Evolutionary conservation across 441 rosid species (phyloP), one percentile per base, ranked within the genome.

Genomic region (Lepidium campestre): DNA sequence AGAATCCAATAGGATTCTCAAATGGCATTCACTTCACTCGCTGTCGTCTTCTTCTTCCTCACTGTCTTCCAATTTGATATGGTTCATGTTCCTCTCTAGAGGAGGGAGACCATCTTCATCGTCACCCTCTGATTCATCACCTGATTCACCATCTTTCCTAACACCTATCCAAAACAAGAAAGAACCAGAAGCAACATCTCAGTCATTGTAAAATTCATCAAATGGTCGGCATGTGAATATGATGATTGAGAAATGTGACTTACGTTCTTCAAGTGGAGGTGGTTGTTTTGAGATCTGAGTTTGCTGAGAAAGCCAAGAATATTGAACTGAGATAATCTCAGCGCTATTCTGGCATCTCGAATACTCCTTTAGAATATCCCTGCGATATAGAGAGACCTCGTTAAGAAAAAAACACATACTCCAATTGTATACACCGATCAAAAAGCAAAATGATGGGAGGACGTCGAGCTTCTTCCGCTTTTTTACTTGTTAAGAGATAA

Each of bases 251-350:
- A 48, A n/a, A 9, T 35, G 17, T 29, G 19, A 47, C 50, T 57
- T 73, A 89, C 99, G 87, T 71, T 82, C 71, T 65, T 31, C 61
- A 3, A 70, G 76, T 0, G 76, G 53, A 25, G 73, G 78, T 73
- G 74, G 78, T 75, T 85, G 84, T 61, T 74, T 67, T 2, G 87
- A 80, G 75, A 86, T 73, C 48, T 75, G 80, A 2, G 70, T 80
- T 79, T 89, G 90, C 73, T 83, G 84, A 18, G 92, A 74, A 76
- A 94, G 93, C 99, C 99, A 94, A 27, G 83, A 76, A 70, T 88
- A 89, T 81, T 94, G 99, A 59, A 82, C 83, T 8, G 88, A 75
- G 65, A 93, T 89, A 2, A 94, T 84, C 37, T 85, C 92, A 49
- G 88, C 83, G 62, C 96, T 86, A 17, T 77, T 85, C 83, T 78